Conservation (phyloP, 2,329 filamentous ascomycete species). For the Cordyceps tenuipes region DNA sequence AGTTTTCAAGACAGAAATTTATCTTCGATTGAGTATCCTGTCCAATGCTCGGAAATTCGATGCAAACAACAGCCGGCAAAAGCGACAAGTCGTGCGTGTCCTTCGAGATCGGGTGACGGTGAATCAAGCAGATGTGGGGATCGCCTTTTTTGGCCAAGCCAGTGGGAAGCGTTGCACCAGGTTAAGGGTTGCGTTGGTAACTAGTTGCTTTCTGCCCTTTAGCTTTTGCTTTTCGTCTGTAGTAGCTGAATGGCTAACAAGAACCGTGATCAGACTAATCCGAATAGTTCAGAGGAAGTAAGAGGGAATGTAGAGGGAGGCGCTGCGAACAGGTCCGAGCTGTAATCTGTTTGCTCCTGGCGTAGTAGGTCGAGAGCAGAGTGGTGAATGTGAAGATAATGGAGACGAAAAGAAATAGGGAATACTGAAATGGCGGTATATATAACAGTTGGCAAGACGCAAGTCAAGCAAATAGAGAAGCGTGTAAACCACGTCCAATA, state of each 20-base stretch:
- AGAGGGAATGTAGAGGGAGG: neutral
- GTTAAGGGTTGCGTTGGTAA: neutral
- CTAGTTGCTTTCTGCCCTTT: neutral
- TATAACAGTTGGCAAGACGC: neutral
- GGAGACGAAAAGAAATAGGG: neutral
- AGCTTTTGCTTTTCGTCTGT: neutral
- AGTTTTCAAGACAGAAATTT: neutral
- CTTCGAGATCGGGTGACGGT: neutral
- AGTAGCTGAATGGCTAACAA: neutral
- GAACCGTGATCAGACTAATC: neutral
- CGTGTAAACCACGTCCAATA: neutral
- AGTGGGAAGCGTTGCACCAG: neutral
- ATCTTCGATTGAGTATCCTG: neutral
- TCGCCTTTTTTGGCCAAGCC: neutral
- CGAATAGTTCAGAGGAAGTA: neutral
- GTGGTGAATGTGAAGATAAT: neutral
- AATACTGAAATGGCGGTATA: neutral
- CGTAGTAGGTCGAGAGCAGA: neutral
- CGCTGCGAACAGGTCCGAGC: neutral
- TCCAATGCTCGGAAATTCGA: neutral
- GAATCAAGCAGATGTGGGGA: neutral
- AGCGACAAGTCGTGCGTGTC: neutral
- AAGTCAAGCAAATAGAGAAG: neutral
- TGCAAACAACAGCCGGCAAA: neutral
- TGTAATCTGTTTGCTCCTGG: neutral